These are phyloP conservation scores for Saraca asoca DNA, from an alignment of 331 rosid species.

Conservation along the genomic window DNA sequence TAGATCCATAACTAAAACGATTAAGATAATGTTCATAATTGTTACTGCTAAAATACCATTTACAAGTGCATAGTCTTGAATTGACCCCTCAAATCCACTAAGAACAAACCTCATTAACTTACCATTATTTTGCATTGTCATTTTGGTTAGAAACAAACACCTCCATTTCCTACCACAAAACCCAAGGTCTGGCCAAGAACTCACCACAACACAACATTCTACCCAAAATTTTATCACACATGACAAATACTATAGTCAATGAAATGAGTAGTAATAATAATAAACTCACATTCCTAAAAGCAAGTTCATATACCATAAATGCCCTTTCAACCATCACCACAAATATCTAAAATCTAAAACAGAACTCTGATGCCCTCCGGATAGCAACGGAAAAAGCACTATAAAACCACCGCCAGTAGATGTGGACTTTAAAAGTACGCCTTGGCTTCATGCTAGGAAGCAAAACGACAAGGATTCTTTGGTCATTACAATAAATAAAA, in stretches of 20 bases:
- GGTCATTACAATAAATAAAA: constrained; percentile 42
- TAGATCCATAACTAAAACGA: no score
- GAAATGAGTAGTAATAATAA: background rate
- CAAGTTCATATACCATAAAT: constrained; percentile 31
- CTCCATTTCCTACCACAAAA: constrained; percentile 32
- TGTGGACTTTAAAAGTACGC: constrained; percentile 43
- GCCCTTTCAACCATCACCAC: constrained; percentile 24
- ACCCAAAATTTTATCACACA: background rate
- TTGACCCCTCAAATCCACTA: no score
- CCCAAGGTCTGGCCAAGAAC: constrained; percentile 21
- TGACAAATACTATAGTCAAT: background rate
- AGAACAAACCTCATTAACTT: no score
- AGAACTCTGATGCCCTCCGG: background rate
- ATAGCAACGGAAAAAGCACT: constrained; percentile 19
- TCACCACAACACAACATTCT: background rate
- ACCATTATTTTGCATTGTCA: constrained; percentile 22
- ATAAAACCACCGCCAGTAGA: constrained; percentile 13
- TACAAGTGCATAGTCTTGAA: no score
- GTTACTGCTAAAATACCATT: no score
- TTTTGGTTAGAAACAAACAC: constrained; percentile 42
- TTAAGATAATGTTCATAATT: no score
- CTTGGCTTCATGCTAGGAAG: constrained; percentile 64
- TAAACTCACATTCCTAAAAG: background rate
- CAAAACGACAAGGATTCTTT: constrained; percentile 40
- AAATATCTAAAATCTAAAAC: background rate